Evolutionary conservation across 805 yeast species (phyloP).

Genomic region (Yamadazyma philogaea): DNA sequence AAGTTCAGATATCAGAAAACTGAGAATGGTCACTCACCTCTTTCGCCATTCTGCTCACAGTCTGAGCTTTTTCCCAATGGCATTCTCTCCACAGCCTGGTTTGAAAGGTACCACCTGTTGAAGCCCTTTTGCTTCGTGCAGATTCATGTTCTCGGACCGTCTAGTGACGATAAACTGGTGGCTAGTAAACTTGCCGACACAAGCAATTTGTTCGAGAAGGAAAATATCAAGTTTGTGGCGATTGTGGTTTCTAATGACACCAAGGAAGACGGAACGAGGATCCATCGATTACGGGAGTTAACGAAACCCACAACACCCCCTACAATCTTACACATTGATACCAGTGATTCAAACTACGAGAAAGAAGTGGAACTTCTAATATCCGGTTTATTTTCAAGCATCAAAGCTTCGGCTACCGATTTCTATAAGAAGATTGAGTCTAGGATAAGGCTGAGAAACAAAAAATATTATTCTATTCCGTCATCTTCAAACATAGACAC

Average conservation of each 20-base stretch:
- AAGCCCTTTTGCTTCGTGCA: slow-evolving; percentile 34
- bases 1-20: background rate
- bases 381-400: slow-evolving; percentile 26
- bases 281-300: slow-evolving; percentile 23
- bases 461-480: slow-evolving; percentile 38
- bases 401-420: slow-evolving; percentile 28
- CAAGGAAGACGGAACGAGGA: slow-evolving; percentile 19
- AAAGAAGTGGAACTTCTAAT: slow-evolving; percentile 33
- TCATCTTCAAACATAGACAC: slow-evolving; percentile 25
- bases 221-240: slow-evolving; percentile 21
- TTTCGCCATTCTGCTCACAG: slow-evolving; percentile 36
- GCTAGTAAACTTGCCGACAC: slow-evolving; percentile 16
- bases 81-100: slow-evolving; percentile 32
- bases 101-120: slow-evolving; percentile 27
- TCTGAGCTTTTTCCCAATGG: slow-evolving; percentile 30
- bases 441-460: slow-evolving; percentile 31
- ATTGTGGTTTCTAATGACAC: slow-evolving; percentile 20
- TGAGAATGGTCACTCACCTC: slow-evolving; percentile 22
- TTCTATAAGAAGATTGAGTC: slow-evolving; percentile 33
- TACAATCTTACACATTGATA: slow-evolving; percentile 28
- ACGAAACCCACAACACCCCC: slow-evolving; percentile 30
- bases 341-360: slow-evolving; percentile 12
- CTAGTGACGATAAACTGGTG: slow-evolving; percentile 17
- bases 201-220: slow-evolving; percentile 13
- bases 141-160: slow-evolving; percentile 16